Evolutionary conservation across 352 stramenopile genomes (phyloP).

Genomic region (Phytophthora tubulina): DNA sequence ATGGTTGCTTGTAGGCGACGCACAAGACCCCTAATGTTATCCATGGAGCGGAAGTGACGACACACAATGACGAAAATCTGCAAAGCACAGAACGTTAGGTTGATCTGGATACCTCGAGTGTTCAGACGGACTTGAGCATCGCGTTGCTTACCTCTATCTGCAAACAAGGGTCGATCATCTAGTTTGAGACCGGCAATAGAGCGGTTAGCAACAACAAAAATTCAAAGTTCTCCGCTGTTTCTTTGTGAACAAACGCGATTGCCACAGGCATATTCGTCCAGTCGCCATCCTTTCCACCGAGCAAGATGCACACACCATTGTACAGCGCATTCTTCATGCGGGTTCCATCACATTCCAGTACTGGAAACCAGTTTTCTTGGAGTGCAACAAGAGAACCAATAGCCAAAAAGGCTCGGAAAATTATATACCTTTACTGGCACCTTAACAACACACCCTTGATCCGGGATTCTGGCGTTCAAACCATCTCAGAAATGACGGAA

Average conservation of each 20-base stretch:
- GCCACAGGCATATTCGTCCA: not conserved
- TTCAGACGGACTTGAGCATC: slow-evolving; percentile 1
- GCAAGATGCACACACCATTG: slow-evolving; percentile 6
- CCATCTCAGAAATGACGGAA: not conserved
- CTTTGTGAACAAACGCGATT: slow-evolving; percentile 12
- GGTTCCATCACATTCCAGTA: slow-evolving; percentile 9
- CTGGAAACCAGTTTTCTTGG: slow-evolving; percentile 2
- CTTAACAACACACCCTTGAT: not conserved
- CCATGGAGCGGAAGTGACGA: too few relatives aligned
- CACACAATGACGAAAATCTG: not conserved
- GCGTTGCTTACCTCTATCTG: slow-evolving; percentile 4
- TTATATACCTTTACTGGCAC: not conserved
- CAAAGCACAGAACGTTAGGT: slow-evolving; percentile 2
- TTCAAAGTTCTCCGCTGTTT: slow-evolving; percentile 11
- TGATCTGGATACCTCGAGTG: not conserved
- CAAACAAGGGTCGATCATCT: not conserved
- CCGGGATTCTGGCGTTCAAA: slow-evolving; percentile 6
- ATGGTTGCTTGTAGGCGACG: too few relatives aligned
- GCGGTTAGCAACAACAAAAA: not conserved
- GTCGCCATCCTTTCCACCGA: slow-evolving; percentile 8
- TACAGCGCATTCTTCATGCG: slow-evolving; percentile 10
- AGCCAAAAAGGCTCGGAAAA: not conserved
- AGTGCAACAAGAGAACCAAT: not conserved
- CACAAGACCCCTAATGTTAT: too few relatives aligned
- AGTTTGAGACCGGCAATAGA: not conserved